A percentile compares a stretch with the other conserved stretches of the same genome.
phyloP scores from a whole-genome alignment of 139 green algal genomes.

The Chlorella sp. region DNA sequence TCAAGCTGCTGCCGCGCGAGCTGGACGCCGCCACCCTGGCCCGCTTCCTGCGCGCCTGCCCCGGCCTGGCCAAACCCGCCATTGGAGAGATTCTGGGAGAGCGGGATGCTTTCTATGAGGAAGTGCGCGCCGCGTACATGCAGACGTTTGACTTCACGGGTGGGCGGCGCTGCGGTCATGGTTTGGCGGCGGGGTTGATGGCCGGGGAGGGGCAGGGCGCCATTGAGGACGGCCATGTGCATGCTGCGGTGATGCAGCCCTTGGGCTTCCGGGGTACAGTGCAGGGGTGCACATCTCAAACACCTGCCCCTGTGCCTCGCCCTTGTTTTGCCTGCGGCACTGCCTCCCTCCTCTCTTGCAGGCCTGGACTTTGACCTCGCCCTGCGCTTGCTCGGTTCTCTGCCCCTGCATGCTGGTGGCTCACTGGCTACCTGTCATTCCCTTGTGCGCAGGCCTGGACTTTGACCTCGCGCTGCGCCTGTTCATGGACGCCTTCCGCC shows the following conservation, averaged over 20 bases:
- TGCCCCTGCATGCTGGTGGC: too few relatives aligned
- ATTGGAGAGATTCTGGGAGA: constrained; percentile 96
- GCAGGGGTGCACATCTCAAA: too few relatives aligned
- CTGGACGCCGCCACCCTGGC: constrained; percentile 68
- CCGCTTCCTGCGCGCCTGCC: constrained; percentile 87
- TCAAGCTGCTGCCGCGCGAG: constrained; percentile 80
- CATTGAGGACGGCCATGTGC: too few relatives aligned
- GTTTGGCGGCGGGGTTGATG: too few relatives aligned
- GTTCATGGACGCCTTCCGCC: constrained; percentile 82
- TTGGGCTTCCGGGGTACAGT: not conserved
- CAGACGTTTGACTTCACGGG: constrained; percentile 82
- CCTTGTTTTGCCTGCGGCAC: too few relatives aligned
- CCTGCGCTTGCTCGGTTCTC: too few relatives aligned
- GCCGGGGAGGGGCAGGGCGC: too few relatives aligned
- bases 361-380: constrained; percentile 79
- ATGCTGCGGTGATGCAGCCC: not conserved
- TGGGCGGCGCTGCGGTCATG: not conserved
- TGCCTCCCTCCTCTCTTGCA: too few relatives aligned
- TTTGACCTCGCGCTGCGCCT: constrained; percentile 82
- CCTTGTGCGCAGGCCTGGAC: constrained; percentile 50
- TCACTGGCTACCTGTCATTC: too few relatives aligned
- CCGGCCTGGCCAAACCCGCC: constrained; percentile 86
- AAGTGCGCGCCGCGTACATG: constrained; percentile 73
- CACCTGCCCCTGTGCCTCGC: too few relatives aligned
- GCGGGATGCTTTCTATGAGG: constrained; percentile 85